Evolutionary conservation across 805 yeast species (phyloP).

Genomic region (Zygosaccharomyces lentus): DNA sequence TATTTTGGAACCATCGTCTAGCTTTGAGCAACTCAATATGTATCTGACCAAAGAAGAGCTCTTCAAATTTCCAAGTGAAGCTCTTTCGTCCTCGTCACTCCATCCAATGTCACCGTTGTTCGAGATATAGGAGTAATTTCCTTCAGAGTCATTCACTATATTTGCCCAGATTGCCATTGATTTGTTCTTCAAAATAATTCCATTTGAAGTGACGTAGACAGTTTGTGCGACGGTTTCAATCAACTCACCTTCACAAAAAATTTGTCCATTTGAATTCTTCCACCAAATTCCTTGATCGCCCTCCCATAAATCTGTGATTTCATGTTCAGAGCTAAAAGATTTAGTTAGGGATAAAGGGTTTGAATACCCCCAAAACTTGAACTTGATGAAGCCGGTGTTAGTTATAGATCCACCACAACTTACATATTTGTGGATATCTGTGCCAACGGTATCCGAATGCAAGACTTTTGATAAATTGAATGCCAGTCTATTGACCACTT

Average conservation of each 20-base stretch:
- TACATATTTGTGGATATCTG: slow-evolving; percentile 7
- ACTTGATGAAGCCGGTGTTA: slow-evolving; percentile 15
- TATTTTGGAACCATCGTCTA: slow-evolving; percentile 6
- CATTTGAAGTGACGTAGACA: slow-evolving; percentile 7
- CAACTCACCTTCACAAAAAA: slow-evolving; percentile 5
- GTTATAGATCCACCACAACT: slow-evolving; percentile 14
- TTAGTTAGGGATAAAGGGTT: background rate
- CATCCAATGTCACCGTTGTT: slow-evolving; percentile 9
- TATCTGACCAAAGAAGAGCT: slow-evolving; percentile 6
- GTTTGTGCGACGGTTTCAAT: slow-evolving; percentile 2
- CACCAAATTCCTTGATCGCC: slow-evolving; percentile 15
- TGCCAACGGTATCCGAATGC: slow-evolving; percentile 9
- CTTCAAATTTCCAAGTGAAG: background rate
- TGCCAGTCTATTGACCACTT: background rate
- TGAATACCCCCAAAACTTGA: slow-evolving; percentile 8
- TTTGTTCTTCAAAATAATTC: background rate
- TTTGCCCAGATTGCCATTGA: slow-evolving; percentile 5
- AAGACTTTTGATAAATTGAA: slow-evolving; percentile 7
- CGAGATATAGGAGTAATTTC: slow-evolving; percentile 9
- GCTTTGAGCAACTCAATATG: slow-evolving; percentile 6
- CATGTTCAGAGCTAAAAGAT: background rate
- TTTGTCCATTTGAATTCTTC: slow-evolving; percentile 8
- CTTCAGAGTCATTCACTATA: slow-evolving; percentile 8
- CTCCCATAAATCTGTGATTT: slow-evolving; percentile 7
- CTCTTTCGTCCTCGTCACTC: slow-evolving; percentile 6